These are phyloP conservation scores for Penicillium sumatraense DNA, from an alignment of 2,329 filamentous ascomycete genomes.

Conservation along the genomic window DNA sequence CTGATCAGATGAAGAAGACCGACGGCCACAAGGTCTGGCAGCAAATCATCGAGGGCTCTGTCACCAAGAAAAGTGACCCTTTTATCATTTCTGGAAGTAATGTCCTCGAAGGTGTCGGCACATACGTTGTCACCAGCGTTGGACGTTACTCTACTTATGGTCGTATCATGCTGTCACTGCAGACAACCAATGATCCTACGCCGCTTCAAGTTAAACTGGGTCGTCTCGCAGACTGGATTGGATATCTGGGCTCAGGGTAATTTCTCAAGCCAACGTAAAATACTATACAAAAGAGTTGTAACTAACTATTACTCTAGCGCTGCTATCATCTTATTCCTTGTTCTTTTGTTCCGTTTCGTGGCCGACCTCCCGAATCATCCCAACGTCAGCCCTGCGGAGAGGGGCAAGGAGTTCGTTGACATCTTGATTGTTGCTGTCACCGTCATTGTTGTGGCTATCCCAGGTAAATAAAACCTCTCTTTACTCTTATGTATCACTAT, in stretches of 20 bases:
- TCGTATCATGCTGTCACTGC: conserved; percentile 74
- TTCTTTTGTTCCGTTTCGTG: conserved; percentile 84
- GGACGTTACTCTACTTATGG: conserved; percentile 76
- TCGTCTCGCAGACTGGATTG: conserved; percentile 75
- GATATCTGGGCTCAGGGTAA: conserved; percentile 72
- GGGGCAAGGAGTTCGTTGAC: conserved; percentile 76
- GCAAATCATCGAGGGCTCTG: conserved; percentile 57
- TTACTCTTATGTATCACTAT: background rate
- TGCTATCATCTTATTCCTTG: conserved; percentile 80
- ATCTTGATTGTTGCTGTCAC: conserved; percentile 80
- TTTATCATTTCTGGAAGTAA: conserved; percentile 82
- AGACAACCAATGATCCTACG: conserved; percentile 75
- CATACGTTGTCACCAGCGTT: conserved; percentile 74
- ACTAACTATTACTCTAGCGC: conserved; percentile 40
- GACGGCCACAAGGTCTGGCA: conserved; percentile 64
- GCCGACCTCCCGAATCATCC: conserved; percentile 63
- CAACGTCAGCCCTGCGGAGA: conserved; percentile 64
- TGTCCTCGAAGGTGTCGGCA: conserved; percentile 76
- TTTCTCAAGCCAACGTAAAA: background rate
- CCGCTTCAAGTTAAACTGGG: conserved; percentile 78
- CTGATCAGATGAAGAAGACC: conserved; percentile 72
- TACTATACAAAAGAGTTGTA: background rate
- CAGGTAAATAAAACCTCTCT: conserved; percentile 41
- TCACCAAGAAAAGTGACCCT: conserved; percentile 63
- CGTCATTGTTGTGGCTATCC: conserved; percentile 79